These are phyloP conservation scores for Albifimbria verrucaria DNA, from an alignment of 2,329 filamentous ascomycete genomes.

Conservation along the genomic window DNA sequence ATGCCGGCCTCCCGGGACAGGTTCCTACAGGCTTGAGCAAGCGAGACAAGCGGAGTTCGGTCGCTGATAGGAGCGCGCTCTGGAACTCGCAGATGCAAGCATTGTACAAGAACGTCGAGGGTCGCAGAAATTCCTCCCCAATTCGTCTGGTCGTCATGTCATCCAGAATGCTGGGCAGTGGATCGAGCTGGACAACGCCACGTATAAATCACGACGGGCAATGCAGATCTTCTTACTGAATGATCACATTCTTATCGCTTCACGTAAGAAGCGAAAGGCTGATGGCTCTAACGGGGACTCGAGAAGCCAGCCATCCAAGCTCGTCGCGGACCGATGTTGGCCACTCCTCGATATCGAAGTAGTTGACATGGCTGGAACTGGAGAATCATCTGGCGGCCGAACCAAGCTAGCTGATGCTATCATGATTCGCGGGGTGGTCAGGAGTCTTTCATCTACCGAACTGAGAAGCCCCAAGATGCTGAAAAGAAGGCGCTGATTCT, in stretches of 20 bases:
- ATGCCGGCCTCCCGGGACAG: constrained; percentile 47
- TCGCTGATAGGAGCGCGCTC: constrained; percentile 64
- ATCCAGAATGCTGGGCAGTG: constrained; percentile 89
- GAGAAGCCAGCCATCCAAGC: constrained; percentile 62
- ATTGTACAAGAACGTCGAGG: constrained; percentile 97
- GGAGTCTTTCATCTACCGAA: constrained; percentile 92
- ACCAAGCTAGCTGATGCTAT: constrained; percentile 79
- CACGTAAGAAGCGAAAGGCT: constrained; percentile 85
- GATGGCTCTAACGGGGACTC: constrained; percentile 56
- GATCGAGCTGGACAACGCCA: constrained; percentile 96
- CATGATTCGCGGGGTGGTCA: constrained; percentile 83
- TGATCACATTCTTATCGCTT: constrained; percentile 88
- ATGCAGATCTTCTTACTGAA: constrained; percentile 93
- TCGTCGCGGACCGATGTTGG: constrained; percentile 94
- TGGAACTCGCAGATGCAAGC: constrained; percentile 70
- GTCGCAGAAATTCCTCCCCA: constrained; percentile 93
- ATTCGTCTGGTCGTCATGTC: constrained; percentile 86
- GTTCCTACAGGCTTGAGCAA: constrained; percentile 58
- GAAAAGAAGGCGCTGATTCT: constrained; percentile 81
- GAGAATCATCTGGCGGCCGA: constrained; percentile 48
- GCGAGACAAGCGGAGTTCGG: constrained; percentile 83
- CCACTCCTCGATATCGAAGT: constrained; percentile 89
- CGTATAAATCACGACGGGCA: constrained; percentile 86
- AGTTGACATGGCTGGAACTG: constrained; percentile 74
- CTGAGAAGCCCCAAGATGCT: constrained; percentile 72